Evolutionary conservation across 805 yeast species (phyloP).

Genomic region (Kregervanrija fluxuum): DNA sequence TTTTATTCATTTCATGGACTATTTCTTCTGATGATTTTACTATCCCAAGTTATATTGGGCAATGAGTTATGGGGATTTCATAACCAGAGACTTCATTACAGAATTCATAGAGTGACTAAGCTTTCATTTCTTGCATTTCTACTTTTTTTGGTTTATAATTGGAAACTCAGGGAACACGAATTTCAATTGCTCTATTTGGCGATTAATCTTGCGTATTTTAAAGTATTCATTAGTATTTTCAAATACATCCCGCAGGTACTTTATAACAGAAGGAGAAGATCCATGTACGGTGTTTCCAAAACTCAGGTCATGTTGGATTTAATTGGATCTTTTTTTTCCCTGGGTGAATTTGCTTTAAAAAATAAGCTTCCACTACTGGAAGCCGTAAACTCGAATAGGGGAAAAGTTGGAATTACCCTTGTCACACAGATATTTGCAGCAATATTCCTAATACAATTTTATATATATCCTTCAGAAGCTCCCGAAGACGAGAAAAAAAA

Average conservation of each 20-base stretch:
- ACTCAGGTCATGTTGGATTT: slow-evolving; percentile 34
- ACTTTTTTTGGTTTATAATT: slow-evolving; percentile 11
- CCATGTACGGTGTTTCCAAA: slow-evolving; percentile 40
- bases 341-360: slow-evolving; percentile 33
- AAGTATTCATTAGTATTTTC: slow-evolving; percentile 35
- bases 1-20: slow-evolving; percentile 43
- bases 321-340: slow-evolving; percentile 34
- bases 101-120: slow-evolving; percentile 16
- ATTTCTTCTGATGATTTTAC: slow-evolving; percentile 30
- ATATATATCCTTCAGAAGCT: slow-evolving; percentile 13
- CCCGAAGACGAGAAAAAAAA: neutral
- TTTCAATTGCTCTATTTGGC: slow-evolving; percentile 32
- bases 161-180: slow-evolving; percentile 3
- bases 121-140: slow-evolving; percentile 9
- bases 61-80: slow-evolving; percentile 28
- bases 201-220: slow-evolving; percentile 35
- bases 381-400: slow-evolving; percentile 33
- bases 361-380: slow-evolving; percentile 19
- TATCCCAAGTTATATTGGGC: slow-evolving; percentile 33
- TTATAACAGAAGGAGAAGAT: slow-evolving; percentile 33
- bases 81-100: slow-evolving; percentile 23
- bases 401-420: slow-evolving; percentile 35
- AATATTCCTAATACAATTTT: slow-evolving; percentile 23
- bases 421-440: slow-evolving; percentile 29
- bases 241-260: slow-evolving; percentile 46